These are phyloP conservation scores for Leucaena leucocephala DNA, from an alignment of 306 rosid species.

Conservation along the genomic window DNA sequence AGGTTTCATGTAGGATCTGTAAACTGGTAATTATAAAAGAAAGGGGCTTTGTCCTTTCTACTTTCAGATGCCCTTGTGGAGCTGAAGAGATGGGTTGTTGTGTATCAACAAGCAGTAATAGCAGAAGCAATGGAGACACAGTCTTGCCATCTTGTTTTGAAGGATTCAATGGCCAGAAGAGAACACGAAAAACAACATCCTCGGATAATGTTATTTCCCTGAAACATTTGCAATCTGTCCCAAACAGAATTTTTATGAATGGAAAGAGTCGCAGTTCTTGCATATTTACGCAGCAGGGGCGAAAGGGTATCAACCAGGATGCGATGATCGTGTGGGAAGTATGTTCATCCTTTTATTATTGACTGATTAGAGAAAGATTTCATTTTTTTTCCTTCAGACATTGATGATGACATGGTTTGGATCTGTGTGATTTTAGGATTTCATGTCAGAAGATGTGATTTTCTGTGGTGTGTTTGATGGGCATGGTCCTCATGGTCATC, in stretches of 20 bases:
- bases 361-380: slow-evolving; percentile 4
- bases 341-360: slow-evolving; percentile 4
- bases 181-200: slow-evolving; percentile 62
- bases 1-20: slow-evolving; percentile 60
- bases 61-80: slow-evolving; percentile 49
- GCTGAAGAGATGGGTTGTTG: slow-evolving; percentile 83
- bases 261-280: slow-evolving; percentile 85
- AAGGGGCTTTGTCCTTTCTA: slow-evolving; percentile 40
- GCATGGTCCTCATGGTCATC: slow-evolving; percentile 95
- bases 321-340: slow-evolving; percentile 99
- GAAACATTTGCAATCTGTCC: slow-evolving; percentile 62
- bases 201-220: slow-evolving; percentile 57
- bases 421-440: slow-evolving; percentile 65
- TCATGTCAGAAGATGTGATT: slow-evolving; percentile 73
- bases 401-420: slow-evolving; percentile 31
- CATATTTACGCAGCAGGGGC: slow-evolving; percentile 91
- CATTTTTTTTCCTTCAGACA: slow-evolving; percentile 28
- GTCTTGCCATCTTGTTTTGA: slow-evolving; percentile 54
- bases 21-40: slow-evolving; percentile 17
- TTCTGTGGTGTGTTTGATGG: slow-evolving; percentile 98
- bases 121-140: slow-evolving; percentile 64
- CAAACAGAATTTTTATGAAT: slow-evolving; percentile 69
- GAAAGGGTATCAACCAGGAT: slow-evolving; percentile 95
- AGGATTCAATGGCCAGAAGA: slow-evolving; percentile 55
- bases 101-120: slow-evolving; percentile 74